Evolutionary conservation across 257 asterid genomes (phyloP).

Genomic region (Salvia splendens): DNA sequence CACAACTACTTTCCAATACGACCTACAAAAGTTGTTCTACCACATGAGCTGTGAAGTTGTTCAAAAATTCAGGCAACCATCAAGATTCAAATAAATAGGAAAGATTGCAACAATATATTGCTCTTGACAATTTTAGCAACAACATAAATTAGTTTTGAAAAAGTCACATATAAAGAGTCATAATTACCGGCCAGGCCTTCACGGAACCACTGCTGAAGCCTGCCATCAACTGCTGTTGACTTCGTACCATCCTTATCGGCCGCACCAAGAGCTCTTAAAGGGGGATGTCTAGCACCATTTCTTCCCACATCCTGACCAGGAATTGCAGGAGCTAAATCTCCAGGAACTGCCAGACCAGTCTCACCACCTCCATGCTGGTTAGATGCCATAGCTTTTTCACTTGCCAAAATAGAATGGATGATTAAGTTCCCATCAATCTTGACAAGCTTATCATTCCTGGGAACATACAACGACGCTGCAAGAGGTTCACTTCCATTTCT

Average conservation of each 20-base stretch:
- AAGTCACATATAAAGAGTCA: constrained; percentile 11
- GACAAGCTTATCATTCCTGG: constrained; percentile 75
- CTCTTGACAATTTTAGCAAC: constrained; percentile 6
- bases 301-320: constrained; percentile 56
- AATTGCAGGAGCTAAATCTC: constrained; percentile 56
- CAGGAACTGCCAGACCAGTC: constrained; percentile 73
- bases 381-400: constrained; percentile 78
- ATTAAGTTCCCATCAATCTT: constrained; percentile 79
- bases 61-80: constrained; percentile 1
- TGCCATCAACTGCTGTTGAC: constrained; percentile 71
- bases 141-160: background rate
- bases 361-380: constrained; percentile 48
- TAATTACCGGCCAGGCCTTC: constrained; percentile 94
- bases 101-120: background rate
- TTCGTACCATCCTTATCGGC: constrained; percentile 51
- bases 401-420: constrained; percentile 69
- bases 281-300: constrained; percentile 49
- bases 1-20: background rate
- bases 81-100: background rate
- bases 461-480: constrained; percentile 72
- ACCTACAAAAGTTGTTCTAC: background rate
- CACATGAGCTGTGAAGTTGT: background rate
- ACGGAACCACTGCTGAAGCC: constrained; percentile 92
- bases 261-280: constrained; percentile 62
- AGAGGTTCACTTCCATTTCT: constrained; percentile 65